A percentile compares a stretch with the other conserved stretches of the same genome.
Conservation (phyloP, 2,329 filamentous ascomycete genomes). For the Coniella vitis region DNA sequence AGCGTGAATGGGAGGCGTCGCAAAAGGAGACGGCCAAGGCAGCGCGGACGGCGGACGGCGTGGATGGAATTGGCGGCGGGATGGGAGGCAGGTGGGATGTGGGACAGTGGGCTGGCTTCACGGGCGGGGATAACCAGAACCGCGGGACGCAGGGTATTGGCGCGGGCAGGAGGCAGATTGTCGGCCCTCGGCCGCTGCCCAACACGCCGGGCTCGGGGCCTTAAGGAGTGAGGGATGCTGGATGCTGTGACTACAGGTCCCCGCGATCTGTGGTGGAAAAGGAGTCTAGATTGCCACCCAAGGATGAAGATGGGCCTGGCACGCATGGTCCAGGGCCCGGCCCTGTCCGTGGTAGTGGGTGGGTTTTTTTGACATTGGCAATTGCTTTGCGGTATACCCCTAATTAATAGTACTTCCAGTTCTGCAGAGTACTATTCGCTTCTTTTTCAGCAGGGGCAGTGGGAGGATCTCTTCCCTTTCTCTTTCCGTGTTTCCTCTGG, state of each 20-base stretch:
- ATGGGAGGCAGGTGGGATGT: constrained; percentile 67
- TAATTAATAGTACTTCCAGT: not conserved
- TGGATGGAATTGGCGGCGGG: constrained; percentile 61
- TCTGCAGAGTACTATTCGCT: not conserved
- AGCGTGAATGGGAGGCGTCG: constrained; percentile 72
- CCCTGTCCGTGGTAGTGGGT: not conserved
- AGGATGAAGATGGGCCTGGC: too few relatives aligned
- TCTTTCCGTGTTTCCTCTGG: too few relatives aligned
- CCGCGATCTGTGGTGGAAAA: too few relatives aligned
- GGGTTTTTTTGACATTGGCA: not conserved
- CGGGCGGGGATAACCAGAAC: constrained; percentile 70
- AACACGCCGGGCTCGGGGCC: constrained; percentile 20
- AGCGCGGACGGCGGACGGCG: constrained; percentile 41
- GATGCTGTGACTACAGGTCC: too few relatives aligned
- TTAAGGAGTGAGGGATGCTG: too few relatives aligned
- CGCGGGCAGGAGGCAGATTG: constrained; percentile 66
- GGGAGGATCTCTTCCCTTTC: not conserved
- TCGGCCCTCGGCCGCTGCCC: constrained; percentile 66
- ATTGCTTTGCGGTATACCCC: constrained; percentile 3
- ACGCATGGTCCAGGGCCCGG: too few relatives aligned
- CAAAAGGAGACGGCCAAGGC: constrained; percentile 59
- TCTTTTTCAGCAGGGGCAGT: not conserved
- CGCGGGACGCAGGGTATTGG: constrained; percentile 59
- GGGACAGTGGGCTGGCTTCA: constrained; percentile 67
- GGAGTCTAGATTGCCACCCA: too few relatives aligned